These are phyloP conservation scores for Mycena floridula DNA, from an alignment of 768 basidiomycete species.

Conservation along the genomic window DNA sequence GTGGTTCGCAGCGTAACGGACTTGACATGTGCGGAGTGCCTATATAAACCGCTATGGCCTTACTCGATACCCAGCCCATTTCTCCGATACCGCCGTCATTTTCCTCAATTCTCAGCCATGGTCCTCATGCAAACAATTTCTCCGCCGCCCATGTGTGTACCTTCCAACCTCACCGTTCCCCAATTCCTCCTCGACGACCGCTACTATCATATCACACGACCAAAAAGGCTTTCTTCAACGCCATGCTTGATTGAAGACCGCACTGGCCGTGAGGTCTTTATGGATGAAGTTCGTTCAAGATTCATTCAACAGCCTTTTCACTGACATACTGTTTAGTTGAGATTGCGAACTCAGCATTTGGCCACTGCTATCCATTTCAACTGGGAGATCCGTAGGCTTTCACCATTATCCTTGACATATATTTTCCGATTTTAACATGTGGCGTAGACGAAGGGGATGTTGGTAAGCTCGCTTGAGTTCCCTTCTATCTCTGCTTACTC, in stretches of 20 bases:
- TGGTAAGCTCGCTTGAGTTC: constrained; percentile 20
- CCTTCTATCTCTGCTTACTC: neutral
- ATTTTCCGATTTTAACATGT: neutral
- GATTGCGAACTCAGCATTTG: constrained; percentile 24
- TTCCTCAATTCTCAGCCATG: constrained; percentile 1
- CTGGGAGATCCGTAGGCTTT: constrained; percentile 23
- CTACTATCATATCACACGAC: constrained; percentile 25
- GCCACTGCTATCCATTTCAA: constrained; percentile 25
- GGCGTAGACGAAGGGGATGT: constrained; percentile 28
- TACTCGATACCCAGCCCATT: neutral
- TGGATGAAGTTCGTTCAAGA: constrained; percentile 32
- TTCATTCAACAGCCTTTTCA: too few species aligned
- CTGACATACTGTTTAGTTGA: constrained; percentile 25
- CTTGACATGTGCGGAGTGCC: neutral
- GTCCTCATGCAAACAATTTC: neutral
- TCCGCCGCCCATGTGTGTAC: constrained; percentile 3
- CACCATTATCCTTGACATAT: too few species aligned
- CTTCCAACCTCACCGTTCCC: constrained; percentile 25
- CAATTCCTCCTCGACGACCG: constrained; percentile 36
- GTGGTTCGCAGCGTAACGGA: neutral
- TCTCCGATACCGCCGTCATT: too few species aligned
- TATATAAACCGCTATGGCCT: neutral
- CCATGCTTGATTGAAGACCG: constrained; percentile 38
- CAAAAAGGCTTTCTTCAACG: constrained; percentile 18
- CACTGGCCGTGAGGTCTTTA: constrained; percentile 24